Conservation (phyloP, 331 rosid species). For the Erythrophleum ivorense region DNA sequence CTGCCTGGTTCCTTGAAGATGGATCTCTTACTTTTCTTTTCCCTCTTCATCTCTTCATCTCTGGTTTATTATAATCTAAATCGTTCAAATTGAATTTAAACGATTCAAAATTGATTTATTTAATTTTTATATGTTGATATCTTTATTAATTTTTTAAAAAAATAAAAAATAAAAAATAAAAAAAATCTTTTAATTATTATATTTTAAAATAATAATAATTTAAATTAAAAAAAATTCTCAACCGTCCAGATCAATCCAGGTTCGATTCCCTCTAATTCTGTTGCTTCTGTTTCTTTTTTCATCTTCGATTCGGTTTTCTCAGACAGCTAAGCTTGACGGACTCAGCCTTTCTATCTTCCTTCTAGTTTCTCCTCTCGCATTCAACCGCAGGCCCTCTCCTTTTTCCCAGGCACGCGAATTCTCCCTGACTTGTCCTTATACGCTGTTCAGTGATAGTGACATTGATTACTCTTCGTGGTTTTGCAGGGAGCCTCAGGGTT, state of each 20-base stretch:
- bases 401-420: constrained; percentile 1
- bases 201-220: too few relatives aligned
- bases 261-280: constrained; percentile 7
- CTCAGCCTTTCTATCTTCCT: not conserved
- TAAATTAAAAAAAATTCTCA: too few relatives aligned
- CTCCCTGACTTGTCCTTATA: not conserved
- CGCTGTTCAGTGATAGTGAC: not conserved
- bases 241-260: too few relatives aligned
- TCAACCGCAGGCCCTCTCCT: constrained; percentile 27
- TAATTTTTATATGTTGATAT: too few relatives aligned
- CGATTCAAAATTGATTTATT: too few relatives aligned
- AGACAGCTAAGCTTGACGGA: not conserved
- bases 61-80: too few relatives aligned
- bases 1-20: not conserved
- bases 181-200: too few relatives aligned
- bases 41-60: too few relatives aligned
- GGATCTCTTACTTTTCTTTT: too few relatives aligned
- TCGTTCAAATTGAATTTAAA: too few relatives aligned
- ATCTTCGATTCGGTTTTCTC: constrained; percentile 12
- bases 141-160: too few relatives aligned
- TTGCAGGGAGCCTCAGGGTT: constrained; percentile 17
- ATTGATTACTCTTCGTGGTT: not conserved
- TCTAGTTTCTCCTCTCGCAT: not conserved
- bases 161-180: too few relatives aligned
- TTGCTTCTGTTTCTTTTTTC: not conserved